Evolutionary conservation across 805 yeast species (phyloP).

Genomic region (Suhomyces prunicola): DNA sequence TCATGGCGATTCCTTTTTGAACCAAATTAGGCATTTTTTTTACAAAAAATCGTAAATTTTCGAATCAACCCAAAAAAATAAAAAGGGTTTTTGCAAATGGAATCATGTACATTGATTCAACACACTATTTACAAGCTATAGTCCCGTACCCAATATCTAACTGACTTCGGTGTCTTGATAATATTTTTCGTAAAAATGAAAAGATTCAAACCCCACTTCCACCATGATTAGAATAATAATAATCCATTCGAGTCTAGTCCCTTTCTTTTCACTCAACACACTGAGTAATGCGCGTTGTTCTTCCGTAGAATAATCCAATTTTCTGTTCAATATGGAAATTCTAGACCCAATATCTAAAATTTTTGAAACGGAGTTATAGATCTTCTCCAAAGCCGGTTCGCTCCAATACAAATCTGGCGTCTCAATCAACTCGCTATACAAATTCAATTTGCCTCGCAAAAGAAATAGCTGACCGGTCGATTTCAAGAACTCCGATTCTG

Average conservation of each 20-base stretch:
- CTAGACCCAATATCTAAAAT: slow-evolving; percentile 75
- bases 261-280: slow-evolving; percentile 70
- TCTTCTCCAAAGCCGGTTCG: slow-evolving; percentile 77
- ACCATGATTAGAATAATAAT: slow-evolving; percentile 78
- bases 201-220: slow-evolving; percentile 78
- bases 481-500: slow-evolving; percentile 59
- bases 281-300: slow-evolving; percentile 76
- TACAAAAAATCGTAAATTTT: background rate
- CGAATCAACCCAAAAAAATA: background rate
- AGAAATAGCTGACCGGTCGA: slow-evolving; percentile 73
- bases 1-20: background rate
- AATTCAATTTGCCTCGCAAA: slow-evolving; percentile 76
- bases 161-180: background rate
- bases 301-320: slow-evolving; percentile 87
- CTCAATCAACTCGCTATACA: slow-evolving; percentile 84
- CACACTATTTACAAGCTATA: background rate
- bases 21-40: background rate
- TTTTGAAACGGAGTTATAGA: slow-evolving; percentile 68
- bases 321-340: slow-evolving; percentile 74
- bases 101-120: background rate
- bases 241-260: slow-evolving; percentile 82
- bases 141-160: background rate
- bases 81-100: background rate
- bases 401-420: slow-evolving; percentile 94
- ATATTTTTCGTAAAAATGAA: slow-evolving; percentile 65